Base-by-base conservation (phyloP, 352 stramenopile genomes). In the Phytophthora ohioensis region DNA sequence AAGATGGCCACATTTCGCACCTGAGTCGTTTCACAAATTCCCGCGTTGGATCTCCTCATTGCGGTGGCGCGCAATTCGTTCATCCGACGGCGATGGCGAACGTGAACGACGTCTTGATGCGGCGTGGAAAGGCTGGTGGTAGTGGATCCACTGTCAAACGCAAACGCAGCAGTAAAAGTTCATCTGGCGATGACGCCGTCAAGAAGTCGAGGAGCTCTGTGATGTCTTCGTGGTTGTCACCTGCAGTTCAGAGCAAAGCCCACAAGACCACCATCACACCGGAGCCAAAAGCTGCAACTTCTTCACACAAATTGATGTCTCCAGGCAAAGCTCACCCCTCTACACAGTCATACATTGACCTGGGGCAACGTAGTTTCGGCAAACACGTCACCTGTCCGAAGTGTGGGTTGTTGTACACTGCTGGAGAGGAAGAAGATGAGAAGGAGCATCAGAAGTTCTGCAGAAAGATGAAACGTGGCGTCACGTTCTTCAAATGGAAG, bases 351-450 rank as follows among this genome's bases (percentile, higher is more conserved):
- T 95, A 93, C 42, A 82, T 95, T 52, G 88, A 95, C 57, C 52
- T 94, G 5, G 88, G 88, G 0, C 88, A 95, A 64, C 87, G 85
- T 41, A 80, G 79, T 46, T 91, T 95, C 64, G 87, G 87, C 9
- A 72, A 83, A 34, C 76, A 83, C 45, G 80, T 79, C 51, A 91
- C 75, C 12, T 95, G 88, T 59, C 41, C 57, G 12, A 82, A 48
- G 13, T 95, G 88, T 47, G 85, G 80, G 4, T 45, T 95, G 38
- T 51, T 95, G n/a, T 95, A 93, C 64, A 92, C 83, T 34, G 67
- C 67, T 8, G 88, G 88, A 5, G 81, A 90, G 73, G 79, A 88
- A 63, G 81, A 91, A 32, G 88, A 95, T 51, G 88, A 95, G 54
- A 82, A 76, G 49, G 80, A 91, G 39, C 88, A 95, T 46, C 55